A percentile compares a stretch with the other conserved stretches of the same genome.
These are phyloP conservation scores for Thraustotheca clavata DNA, from an alignment of 352 stramenopile species.

Conservation along the genomic window DNA sequence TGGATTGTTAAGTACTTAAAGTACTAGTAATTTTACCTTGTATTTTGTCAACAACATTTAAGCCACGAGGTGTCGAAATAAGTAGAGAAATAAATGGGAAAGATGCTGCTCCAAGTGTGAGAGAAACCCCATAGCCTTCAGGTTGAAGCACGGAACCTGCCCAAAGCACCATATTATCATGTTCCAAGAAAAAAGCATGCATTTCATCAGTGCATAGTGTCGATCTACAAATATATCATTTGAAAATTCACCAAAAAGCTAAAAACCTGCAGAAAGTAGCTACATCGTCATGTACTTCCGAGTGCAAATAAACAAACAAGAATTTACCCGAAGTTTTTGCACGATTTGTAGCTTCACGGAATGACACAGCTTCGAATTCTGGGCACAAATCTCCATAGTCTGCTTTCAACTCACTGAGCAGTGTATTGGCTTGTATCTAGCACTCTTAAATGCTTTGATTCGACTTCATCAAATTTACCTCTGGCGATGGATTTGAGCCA, in stretches of 20 bases:
- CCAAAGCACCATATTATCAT: constrained; percentile 76
- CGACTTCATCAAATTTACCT: not conserved
- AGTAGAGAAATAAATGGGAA: constrained; percentile 77
- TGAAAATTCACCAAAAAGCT: not conserved
- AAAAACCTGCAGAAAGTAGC: constrained; percentile 57
- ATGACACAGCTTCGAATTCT: constrained; percentile 72
- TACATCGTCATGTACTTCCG: constrained; percentile 73
- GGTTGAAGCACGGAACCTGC: constrained; percentile 69
- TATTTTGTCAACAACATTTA: constrained; percentile 83
- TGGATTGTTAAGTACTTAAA: not conserved
- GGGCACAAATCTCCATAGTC: constrained; percentile 51
- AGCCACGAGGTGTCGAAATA: constrained; percentile 61
- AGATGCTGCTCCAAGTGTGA: constrained; percentile 72
- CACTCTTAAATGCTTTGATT: not conserved
- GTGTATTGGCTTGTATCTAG: not conserved
- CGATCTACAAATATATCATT: constrained; percentile 26
- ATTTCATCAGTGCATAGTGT: constrained; percentile 64
- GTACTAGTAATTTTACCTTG: constrained; percentile 32
- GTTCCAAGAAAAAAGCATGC: constrained; percentile 65
- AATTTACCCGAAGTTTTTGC: constrained; percentile 77
- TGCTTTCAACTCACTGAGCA: not conserved
- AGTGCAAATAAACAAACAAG: constrained; percentile 76
- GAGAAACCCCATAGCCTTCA: constrained; percentile 67
- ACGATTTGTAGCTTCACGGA: constrained; percentile 69
- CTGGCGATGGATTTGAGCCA: not conserved